Base-by-base conservation (phyloP, 768 basidiomycete species). In the Porphyrellus cyaneotinctus region DNA sequence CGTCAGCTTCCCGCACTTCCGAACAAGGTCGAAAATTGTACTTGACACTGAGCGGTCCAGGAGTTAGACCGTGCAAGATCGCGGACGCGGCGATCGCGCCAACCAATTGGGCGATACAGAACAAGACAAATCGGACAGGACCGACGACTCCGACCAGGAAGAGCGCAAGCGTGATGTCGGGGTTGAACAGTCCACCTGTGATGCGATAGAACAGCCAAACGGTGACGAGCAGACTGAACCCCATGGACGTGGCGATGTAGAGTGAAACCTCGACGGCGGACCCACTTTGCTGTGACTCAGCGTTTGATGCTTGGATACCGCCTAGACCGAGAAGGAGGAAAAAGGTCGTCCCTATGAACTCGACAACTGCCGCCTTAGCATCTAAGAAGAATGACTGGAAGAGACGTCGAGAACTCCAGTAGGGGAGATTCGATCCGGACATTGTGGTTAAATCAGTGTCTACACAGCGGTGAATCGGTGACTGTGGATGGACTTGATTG, bases 321-420 rank as follows among this genome's bases (percentile, higher is more conserved):
- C 85, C 84, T 3, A 84, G 73, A 11, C 80, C 85, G 37, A 86
- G 74, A n/a, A 83, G 73, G 24, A 87, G 74, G 67, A 88, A 87
- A 52, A 81, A 70, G 0, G 75, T 72, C 4, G 84, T 85, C 22
- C 84, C 82, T 35, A 82, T 61, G 51, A 81, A 81, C 58, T 85
- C 84, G 22, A 84, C 70, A n/a, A 65, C 53, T 3, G 82, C 81
- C 0, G 82, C 82, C 26, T 65, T 69, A 37, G 71, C 38, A 57
- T 83, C 83, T 3, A 74, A 58, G 14, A 55, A 47, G 47, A 78
- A 28, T 17, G 58, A 52, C 22, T 56, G 52, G 49, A 73, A 66
- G 45, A 72, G 56, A 22, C 37, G 58, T 17, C 53, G 52, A 39
- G 66, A 66, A 23, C 52, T 65, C 64, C 64, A 68, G 43, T 56